Evolutionary conservation across 768 basidiomycete genomes (phyloP).

Genomic region (Gyrodon lividus): DNA sequence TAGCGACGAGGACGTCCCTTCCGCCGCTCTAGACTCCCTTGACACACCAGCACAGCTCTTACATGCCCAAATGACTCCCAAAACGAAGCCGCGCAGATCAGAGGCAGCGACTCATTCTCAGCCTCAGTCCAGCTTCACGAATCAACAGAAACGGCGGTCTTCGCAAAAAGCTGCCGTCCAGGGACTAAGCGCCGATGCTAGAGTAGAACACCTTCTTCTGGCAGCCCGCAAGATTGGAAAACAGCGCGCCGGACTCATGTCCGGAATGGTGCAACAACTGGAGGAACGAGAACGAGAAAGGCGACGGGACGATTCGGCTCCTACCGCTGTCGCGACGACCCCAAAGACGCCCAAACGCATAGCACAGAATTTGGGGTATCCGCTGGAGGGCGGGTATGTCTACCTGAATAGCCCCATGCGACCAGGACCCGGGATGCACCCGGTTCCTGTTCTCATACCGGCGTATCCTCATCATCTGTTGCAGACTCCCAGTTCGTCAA

Average conservation of each 20-base stretch:
- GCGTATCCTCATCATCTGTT: constrained; percentile 28
- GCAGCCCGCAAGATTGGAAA: constrained; percentile 71
- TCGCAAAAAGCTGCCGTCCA: constrained; percentile 26
- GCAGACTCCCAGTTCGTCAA: constrained; percentile 33
- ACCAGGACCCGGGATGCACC: constrained; percentile 25
- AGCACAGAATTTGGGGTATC: constrained; percentile 25
- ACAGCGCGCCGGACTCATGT: constrained; percentile 54
- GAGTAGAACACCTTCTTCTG: constrained; percentile 66
- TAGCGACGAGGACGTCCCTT: constrained; percentile 29
- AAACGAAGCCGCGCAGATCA: constrained; percentile 19
- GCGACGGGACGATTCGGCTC: constrained; percentile 23
- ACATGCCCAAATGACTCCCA: constrained; percentile 21
- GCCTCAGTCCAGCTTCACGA: constrained; percentile 4
- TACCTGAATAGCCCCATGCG: constrained; percentile 29
- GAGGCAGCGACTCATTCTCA: constrained; percentile 15
- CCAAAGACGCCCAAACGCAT: constrained; percentile 32
- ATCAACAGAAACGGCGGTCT: constrained; percentile 23
- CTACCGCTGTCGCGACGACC: constrained; percentile 18
- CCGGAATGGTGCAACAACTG: constrained; percentile 44
- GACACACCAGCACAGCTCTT: constrained; percentile 17
- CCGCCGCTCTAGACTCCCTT: constrained; percentile 7
- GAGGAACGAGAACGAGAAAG: constrained; percentile 33
- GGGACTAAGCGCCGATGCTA: constrained; percentile 57
- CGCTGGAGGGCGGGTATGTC: constrained; percentile 26
- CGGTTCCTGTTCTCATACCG: constrained; percentile 32